phyloP scores from a whole-genome alignment of 352 stramenopile genomes.

The Aphanomyces euteiches region DNA sequence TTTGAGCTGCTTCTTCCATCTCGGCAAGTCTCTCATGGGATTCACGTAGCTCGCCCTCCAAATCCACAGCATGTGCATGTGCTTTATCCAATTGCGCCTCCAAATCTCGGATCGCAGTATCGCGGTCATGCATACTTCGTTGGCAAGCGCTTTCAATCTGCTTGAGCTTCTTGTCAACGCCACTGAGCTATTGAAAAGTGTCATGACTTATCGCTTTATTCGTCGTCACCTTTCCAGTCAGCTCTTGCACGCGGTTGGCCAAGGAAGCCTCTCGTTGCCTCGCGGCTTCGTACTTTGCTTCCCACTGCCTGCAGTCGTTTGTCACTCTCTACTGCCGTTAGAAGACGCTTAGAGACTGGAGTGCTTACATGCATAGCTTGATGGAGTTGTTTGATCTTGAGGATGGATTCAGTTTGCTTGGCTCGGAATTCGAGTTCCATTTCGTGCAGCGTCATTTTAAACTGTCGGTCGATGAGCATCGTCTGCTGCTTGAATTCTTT shows the following conservation, averaged over 20 bases:
- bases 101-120: conserved; percentile 7
- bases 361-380: conserved; percentile 19
- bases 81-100: conserved; percentile 6
- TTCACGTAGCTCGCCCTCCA: not conserved
- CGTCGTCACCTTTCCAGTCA: not conserved
- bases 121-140: not conserved
- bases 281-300: not conserved
- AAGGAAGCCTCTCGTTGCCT: not conserved
- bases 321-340: conserved; percentile 2
- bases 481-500: conserved; percentile 18
- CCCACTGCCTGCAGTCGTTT: conserved; percentile 7
- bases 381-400: conserved; percentile 23
- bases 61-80: not conserved
- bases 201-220: too few species aligned
- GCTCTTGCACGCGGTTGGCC: not conserved
- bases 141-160: conserved; percentile 22
- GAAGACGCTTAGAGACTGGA: not conserved
- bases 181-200: conserved; percentile 3
- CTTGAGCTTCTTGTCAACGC: conserved; percentile 13
- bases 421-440: conserved; percentile 28
- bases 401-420: conserved; percentile 26
- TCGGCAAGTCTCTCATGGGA: not conserved
- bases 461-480: conserved; percentile 19
- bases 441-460: conserved; percentile 21
- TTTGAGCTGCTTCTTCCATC: not conserved